Percentiles rank a stretch among this genome's conserved stretches.
phyloP scores from a whole-genome alignment of 2,329 filamentous ascomycete species.

The Phialophora verrucosa region DNA sequence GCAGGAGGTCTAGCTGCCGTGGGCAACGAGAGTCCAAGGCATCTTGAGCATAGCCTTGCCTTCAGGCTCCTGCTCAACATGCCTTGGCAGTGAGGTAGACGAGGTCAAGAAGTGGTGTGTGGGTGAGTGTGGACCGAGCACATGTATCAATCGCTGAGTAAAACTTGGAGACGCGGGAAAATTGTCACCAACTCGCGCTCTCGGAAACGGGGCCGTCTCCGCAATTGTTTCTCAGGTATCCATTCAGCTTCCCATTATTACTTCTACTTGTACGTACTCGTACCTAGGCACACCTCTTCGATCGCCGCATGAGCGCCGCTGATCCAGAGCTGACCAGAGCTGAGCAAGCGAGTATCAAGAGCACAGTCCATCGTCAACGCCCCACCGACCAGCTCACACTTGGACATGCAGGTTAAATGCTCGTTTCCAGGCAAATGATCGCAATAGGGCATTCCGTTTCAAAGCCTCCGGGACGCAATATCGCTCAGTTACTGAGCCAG shows the following conservation, averaged over 20 bases:
- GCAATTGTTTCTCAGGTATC: not conserved
- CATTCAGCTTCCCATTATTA: not conserved
- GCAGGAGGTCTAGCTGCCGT: constrained; percentile 40
- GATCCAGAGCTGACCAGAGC: too few species aligned
- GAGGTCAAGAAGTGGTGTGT: not conserved
- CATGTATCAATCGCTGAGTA: not conserved
- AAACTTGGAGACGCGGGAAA: not conserved
- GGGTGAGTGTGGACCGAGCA: not conserved
- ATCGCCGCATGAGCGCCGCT: not conserved
- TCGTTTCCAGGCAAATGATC: too few species aligned
- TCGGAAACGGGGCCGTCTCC: not conserved
- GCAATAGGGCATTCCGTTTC: too few species aligned
- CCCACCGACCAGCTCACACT: too few species aligned
- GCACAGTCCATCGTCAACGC: too few species aligned
- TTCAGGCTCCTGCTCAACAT: constrained; percentile 46
- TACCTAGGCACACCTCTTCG: not conserved
- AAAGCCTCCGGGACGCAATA: too few species aligned
- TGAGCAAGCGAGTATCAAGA: too few species aligned
- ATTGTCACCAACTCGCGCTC: not conserved
- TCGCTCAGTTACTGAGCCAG: too few species aligned
- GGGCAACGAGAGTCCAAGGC: constrained; percentile 49
- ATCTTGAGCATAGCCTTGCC: constrained; percentile 56
- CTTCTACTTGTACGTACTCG: not conserved
- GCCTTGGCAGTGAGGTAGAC: constrained; percentile 31
- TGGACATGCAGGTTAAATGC: too few species aligned